Percentiles rank a stretch among this genome's conserved stretches.
Conservation (phyloP, 1,284 basidiomycete genomes). For the Malassezia sympodialis region DNA sequence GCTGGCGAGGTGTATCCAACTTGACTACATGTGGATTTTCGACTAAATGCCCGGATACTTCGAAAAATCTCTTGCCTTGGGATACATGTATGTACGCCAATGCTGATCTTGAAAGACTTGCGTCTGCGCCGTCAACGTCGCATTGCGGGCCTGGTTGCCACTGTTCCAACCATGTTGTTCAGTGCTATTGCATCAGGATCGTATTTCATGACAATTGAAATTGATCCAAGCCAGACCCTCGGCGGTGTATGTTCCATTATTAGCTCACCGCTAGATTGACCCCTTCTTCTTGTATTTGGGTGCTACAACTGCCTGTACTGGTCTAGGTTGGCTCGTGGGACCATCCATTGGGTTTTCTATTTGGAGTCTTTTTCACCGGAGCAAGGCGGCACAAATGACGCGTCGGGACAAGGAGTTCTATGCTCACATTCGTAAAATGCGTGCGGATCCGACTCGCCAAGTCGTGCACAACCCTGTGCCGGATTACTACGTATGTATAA, state of each 20-base stretch:
- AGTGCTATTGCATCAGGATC: slow-evolving; percentile 29
- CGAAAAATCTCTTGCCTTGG: slow-evolving; percentile 6
- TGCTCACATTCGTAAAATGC: slow-evolving; percentile 31
- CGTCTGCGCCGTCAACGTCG: slow-evolving; percentile 32
- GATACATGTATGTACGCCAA: slow-evolving; percentile 11
- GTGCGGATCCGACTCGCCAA: slow-evolving; percentile 38
- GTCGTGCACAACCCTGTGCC: slow-evolving; percentile 43
- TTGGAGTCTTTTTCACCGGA: slow-evolving; percentile 33
- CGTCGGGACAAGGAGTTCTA: slow-evolving; percentile 40
- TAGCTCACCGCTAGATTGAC: slow-evolving; percentile 20
- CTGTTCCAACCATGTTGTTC: slow-evolving; percentile 36
- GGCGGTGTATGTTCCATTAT: slow-evolving; percentile 17
- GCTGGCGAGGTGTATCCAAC: not conserved
- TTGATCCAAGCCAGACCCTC: slow-evolving; percentile 35
- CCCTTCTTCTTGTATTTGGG: slow-evolving; percentile 37
- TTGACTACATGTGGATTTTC: not conserved
- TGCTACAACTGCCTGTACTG: slow-evolving; percentile 34
- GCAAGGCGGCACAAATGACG: slow-evolving; percentile 29
- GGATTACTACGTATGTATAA: slow-evolving; percentile 32
- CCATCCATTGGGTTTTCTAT: slow-evolving; percentile 32
- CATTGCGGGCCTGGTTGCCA: slow-evolving; percentile 34
- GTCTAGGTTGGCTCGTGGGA: slow-evolving; percentile 40
- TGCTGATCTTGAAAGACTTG: slow-evolving; percentile 20
- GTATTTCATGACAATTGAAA: slow-evolving; percentile 37
- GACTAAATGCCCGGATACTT: not conserved